phyloP scores from a whole-genome alignment of 176 grass and related monocot species.

The Sorghum bicolor region Sorghum_bicolor_NCBIv3 NC_012879.2:47962001-47962500 shows the following conservation, averaged over 20 bases:
- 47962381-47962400: neutral
- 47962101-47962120: neutral
- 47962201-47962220: neutral
- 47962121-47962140: neutral
- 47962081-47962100: neutral
- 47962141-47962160: neutral
- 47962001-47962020: neutral
- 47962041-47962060: neutral
- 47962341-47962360: neutral
- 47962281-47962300: neutral
- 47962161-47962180: neutral
- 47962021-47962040: neutral
- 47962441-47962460: neutral
- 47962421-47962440: neutral
- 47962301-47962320: neutral
- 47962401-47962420: neutral
- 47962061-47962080: neutral
- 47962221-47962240: neutral
- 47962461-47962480: neutral
- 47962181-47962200: neutral
- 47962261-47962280: neutral
- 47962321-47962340: slow-evolving; percentile 9
- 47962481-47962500: neutral
- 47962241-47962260: neutral
- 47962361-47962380: neutral